Percentiles rank a stretch among this genome's conserved stretches.
Evolutionary conservation across 192 early-diverging fungal genomes (phyloP).

Genomic region (Gaertneriomyces semiglobifer): DNA sequence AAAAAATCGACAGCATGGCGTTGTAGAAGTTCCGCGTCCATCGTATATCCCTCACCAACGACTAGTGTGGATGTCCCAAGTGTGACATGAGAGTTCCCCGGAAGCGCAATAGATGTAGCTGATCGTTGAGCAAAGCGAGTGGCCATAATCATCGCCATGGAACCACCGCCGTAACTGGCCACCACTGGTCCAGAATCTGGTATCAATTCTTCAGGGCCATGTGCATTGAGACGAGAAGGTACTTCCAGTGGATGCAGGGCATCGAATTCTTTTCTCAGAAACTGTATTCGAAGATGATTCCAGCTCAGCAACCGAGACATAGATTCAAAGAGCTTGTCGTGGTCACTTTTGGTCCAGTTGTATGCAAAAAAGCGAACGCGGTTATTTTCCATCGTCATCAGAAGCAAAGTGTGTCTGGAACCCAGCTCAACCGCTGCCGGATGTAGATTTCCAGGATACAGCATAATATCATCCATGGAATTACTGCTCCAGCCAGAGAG

Average conservation of each 20-base stretch:
- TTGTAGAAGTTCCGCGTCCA: constrained; percentile 37
- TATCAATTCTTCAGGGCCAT: not conserved
- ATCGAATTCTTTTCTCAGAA: constrained; percentile 26
- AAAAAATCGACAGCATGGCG: constrained; percentile 47
- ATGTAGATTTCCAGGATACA: constrained; percentile 33
- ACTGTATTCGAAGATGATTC: constrained; percentile 51
- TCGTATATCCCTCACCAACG: constrained; percentile 5
- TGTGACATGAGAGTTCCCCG: not conserved
- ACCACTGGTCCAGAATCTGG: not conserved
- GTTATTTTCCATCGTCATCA: constrained; percentile 33
- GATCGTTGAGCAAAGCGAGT: constrained; percentile 11
- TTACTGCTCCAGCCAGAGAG: constrained; percentile 4
- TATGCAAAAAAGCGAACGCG: constrained; percentile 36
- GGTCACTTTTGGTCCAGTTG: constrained; percentile 39
- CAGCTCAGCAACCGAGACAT: constrained; percentile 43
- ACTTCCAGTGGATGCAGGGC: constrained; percentile 8
- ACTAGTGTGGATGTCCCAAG: not conserved
- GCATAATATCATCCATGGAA: constrained; percentile 32
- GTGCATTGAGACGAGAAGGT: not conserved
- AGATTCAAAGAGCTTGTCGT: constrained; percentile 37
- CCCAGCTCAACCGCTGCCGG: constrained; percentile 28
- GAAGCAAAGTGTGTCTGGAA: constrained; percentile 34
- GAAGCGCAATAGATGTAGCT: not conserved
- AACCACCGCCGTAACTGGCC: constrained; percentile 18
- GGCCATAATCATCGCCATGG: constrained; percentile 19